Evolutionary conservation across 2,329 filamentous ascomycete genomes (phyloP).

Genomic region (Verticillium alfalfae): DNA sequence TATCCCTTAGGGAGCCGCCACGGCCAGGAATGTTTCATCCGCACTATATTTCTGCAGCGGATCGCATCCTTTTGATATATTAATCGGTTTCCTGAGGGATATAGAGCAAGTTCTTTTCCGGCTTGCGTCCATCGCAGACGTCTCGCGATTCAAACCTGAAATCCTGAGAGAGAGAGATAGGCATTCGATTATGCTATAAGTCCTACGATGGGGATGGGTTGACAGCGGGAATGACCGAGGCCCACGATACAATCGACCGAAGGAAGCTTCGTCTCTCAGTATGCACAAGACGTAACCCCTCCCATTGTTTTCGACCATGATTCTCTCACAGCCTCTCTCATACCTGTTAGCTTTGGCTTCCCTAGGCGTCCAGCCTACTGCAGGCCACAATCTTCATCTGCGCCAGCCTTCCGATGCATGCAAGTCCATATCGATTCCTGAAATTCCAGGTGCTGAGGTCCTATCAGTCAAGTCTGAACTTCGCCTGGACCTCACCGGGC

Average conservation of each 20-base stretch:
- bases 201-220: no score
- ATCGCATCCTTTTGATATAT: neutral
- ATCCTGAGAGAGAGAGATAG: neutral
- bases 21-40: neutral
- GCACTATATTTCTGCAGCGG: neutral
- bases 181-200: neutral
- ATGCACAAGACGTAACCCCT: neutral
- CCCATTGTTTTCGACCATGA: neutral
- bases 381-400: neutral
- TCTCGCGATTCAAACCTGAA: neutral
- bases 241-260: no score
- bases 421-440: neutral
- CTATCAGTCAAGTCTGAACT: neutral
- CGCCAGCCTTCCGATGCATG: neutral
- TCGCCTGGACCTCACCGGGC: neutral
- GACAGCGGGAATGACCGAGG: no score
- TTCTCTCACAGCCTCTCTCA: neutral
- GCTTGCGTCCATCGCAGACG: neutral
- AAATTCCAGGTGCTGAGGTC: neutral
- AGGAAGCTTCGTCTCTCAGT: no score
- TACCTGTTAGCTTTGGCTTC: neutral
- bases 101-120: neutral
- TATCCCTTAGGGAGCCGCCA: neutral
- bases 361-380: neutral
- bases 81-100: neutral